A percentile compares a stretch with the other conserved stretches of the same genome.
Conservation (phyloP, 129 eudicot species). For the Ambrosia trifida region DNA sequence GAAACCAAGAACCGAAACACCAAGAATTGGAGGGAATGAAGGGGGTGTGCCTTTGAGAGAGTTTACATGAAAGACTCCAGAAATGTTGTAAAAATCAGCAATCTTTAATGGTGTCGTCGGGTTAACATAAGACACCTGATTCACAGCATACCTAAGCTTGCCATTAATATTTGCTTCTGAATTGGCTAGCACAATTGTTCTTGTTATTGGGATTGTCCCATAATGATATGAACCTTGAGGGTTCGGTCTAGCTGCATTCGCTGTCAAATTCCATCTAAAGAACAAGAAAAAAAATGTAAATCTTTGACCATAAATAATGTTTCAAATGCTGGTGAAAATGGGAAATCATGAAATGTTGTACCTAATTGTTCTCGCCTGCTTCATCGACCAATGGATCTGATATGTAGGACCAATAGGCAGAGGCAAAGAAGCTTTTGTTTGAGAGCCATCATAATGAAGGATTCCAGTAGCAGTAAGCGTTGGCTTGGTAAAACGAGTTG, state of each 20-base stretch:
- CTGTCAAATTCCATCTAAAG: conserved; percentile 74
- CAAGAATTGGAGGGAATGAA: conserved; percentile 38
- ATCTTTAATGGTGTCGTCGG: conserved; percentile 77
- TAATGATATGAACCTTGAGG: conserved; percentile 86
- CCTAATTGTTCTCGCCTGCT: conserved; percentile 84
- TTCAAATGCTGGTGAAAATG: neutral
- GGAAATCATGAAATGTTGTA: conserved; percentile 23
- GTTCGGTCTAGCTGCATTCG: conserved; percentile 90
- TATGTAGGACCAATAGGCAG: conserved; percentile 61
- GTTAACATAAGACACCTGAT: conserved; percentile 55
- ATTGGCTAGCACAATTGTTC: conserved; percentile 62
- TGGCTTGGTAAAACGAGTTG: conserved; percentile 63
- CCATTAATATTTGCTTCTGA: conserved; percentile 51
- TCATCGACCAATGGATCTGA: conserved; percentile 79
- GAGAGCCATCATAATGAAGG: conserved; percentile 54
- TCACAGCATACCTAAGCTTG: conserved; percentile 54
- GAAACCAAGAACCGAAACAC: conserved; percentile 49
- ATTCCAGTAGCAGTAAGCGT: conserved; percentile 51
- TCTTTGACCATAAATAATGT: neutral
- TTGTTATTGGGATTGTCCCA: conserved; percentile 53
- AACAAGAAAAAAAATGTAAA: neutral
- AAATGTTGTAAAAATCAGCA: conserved; percentile 67
- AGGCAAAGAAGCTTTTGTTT: conserved; percentile 44
- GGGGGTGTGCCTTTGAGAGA: conserved; percentile 40
- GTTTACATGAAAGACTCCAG: conserved; percentile 58